Evolutionary conservation across 345 rosid genomes (phyloP), one percentile per base, ranked within the genome.

Genomic region (Sisymbrium altissimum): DNA sequence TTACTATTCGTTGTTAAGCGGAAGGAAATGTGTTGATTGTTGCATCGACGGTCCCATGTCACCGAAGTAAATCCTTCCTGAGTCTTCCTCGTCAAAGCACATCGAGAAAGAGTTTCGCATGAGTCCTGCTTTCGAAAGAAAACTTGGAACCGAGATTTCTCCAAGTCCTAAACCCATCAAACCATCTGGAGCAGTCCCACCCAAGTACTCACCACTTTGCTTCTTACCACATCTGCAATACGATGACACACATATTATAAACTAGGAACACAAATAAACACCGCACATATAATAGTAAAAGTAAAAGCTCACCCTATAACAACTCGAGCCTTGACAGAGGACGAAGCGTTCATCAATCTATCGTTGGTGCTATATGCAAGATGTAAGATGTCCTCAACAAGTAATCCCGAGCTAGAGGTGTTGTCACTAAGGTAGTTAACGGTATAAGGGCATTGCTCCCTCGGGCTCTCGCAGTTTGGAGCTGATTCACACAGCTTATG

Each of bases 171-270:
- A 82, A 35, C 97, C 98, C 93, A 89, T 79, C 65, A 93, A 84
- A 75, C 98, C 98, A 81, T 93, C 97, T 61, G 97, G 97, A 58
- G 97, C 97, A 78, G 74, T 81, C 25, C 96, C 97, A 43, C 81
- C 80, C 81, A 93, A 80, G 81, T 84, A 93, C 5, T 48, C 86
- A 32, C 98, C 98, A 75, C 84, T 90, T 81, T 93, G 97, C 81
- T 84, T 93, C 90, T 81, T 89, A 67, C 97, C 98, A 85, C 98
- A 93, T 73, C 98, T 93, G 80, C 67, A 25, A 71, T 6, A 59
- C 18, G 0, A 57, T 65, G 5, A 30, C 5, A 60, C 18, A 29
- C 59, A 8, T 25, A 18, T 11, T 41, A 43, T n/a, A 68, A 52
- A 39, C 71, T 50, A 1, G 7, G 36, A 72, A 38, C 45, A 71